A percentile compares a stretch with the other conserved stretches of the same genome.
Conservation (phyloP, 805 yeast species). For the Candida dajiaensis region DNA sequence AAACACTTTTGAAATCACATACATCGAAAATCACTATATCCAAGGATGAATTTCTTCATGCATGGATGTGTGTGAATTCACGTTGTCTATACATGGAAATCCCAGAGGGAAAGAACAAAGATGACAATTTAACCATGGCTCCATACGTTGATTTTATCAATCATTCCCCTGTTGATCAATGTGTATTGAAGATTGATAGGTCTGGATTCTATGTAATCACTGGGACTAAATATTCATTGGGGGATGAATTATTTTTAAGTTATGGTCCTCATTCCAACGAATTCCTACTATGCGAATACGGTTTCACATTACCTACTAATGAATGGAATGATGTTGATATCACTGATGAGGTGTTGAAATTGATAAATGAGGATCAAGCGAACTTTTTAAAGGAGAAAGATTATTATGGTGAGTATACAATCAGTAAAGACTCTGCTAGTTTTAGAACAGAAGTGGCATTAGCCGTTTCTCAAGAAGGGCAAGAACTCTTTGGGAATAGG, state of each 20-base stretch:
- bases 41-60: conserved; percentile 41
- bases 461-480: conserved; percentile 43
- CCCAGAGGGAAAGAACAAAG: conserved; percentile 42
- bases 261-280: conserved; percentile 91
- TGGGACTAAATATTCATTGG: conserved; percentile 25
- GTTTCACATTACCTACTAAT: conserved; percentile 58
- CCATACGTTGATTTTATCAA: conserved; percentile 88
- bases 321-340: conserved; percentile 70
- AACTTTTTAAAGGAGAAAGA: conserved; percentile 43
- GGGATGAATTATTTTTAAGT: conserved; percentile 61
- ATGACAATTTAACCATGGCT: conserved; percentile 80
- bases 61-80: conserved; percentile 87
- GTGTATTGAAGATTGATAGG: conserved; percentile 40
- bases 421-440: conserved; percentile 47
- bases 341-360: conserved; percentile 33
- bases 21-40: neutral
- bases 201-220: conserved; percentile 51
- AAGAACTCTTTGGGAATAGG: conserved; percentile 14
- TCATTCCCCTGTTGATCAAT: conserved; percentile 50
- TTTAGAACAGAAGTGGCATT: conserved; percentile 74
- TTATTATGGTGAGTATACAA: conserved; percentile 72
- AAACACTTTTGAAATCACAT: conserved; percentile 12
- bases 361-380: conserved; percentile 33
- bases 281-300: conserved; percentile 80
- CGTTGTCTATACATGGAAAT: conserved; percentile 80